Evolutionary conservation across 768 basidiomycete genomes (phyloP), one percentile per base, ranked within the genome.

Genomic region (Kwoniella bestiolae): DNA sequence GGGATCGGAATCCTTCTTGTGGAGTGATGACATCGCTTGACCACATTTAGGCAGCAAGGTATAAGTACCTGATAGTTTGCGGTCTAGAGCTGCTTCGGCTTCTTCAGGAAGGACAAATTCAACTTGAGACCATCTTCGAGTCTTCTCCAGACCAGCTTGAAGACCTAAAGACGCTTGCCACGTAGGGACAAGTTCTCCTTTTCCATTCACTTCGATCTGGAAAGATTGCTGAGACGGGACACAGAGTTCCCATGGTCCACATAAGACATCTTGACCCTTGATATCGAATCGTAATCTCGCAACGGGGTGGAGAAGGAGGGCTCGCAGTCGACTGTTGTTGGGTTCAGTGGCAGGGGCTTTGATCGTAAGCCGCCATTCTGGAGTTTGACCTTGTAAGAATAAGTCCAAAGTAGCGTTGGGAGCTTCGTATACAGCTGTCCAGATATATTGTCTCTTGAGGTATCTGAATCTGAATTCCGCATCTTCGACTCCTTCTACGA

Each of bases 121-220:
- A 28, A 96, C 69, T 58, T 85, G 82, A 0, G 90, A 86, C 78
- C 88, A 86, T 14, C 94, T 88, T 69, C 82, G 82, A 74, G 87
- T 87, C 50, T 88, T 87, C 63, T 85, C 87, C 81, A 88, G 88
- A 46, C 87, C 85, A 9, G 87, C 86, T 7, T 84, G 86, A 25
- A 96, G 83, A 5, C 93, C 94, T 29, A 97, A 85, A 28, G 88
- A 86, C 18, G 88, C 86, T 73, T 92, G 89, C 93, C 94, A 97
- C 5, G 90, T 87, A 9, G 91, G 90, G 0, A 92, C 90, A 6
- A 86, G 83, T 31, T 90, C 87, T 25, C 88, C 90, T 57, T 49
- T 60, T 29, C 77, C 78, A 23, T 87, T 81, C 35, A 96, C 84
- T 12, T 84, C 85, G 68, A 96, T 76, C 1, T 83, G 69, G 64